Base-by-base conservation (phyloP, 2,329 filamentous ascomycete species). In the Bertia moriformis region DNA sequence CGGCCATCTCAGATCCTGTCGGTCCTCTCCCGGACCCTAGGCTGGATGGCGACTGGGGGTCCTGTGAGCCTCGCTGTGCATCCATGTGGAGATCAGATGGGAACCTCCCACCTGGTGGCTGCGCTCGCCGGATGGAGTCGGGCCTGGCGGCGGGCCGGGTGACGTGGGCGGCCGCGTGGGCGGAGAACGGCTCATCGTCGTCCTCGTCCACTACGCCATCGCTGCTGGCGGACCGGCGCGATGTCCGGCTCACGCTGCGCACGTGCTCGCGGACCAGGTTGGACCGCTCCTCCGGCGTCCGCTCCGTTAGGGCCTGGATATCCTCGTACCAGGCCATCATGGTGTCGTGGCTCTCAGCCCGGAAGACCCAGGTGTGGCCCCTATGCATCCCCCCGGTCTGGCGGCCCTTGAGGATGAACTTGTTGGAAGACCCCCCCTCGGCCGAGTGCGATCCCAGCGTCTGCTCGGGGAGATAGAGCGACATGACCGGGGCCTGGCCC, bases 291-390 rank as follows among this genome's bases (percentile, higher is more conserved):
- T 93, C 85, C 19, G 86, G 83, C 18, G 81, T 83, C 59, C 83
- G 88, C 56, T 93, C 87, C 3, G 85, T 95, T 44, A 98, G 66
- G 32, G 73, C 77, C 57, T 91, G 87, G 56, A 98, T 89, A 51
- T 94, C 89, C 40, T 91, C 82, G 56, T 87, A 96, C 74, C 91
- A 98, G 35, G 87, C 87, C 66, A 93, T 78, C 89, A 96, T 95
- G 13, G 88, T 95, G 49, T 95, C 89, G 57, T 93, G 68, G 48
- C 72, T 78, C 50, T 81, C 77, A 39, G 75, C 76, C 35, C 77
- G 71, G 59, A 82, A 82, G 17, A 81, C 74, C 78, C 78, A 82
- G 2, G 73, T 80, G 49, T 81, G 77, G 18, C 75, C 77, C 41
- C 88, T 83, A 58, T 96, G 91, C 77, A 96, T 85, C 3, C 81